phyloP scores from a whole-genome alignment of 2,329 filamentous ascomycete species.

The Apiospora arundinis region DNA sequence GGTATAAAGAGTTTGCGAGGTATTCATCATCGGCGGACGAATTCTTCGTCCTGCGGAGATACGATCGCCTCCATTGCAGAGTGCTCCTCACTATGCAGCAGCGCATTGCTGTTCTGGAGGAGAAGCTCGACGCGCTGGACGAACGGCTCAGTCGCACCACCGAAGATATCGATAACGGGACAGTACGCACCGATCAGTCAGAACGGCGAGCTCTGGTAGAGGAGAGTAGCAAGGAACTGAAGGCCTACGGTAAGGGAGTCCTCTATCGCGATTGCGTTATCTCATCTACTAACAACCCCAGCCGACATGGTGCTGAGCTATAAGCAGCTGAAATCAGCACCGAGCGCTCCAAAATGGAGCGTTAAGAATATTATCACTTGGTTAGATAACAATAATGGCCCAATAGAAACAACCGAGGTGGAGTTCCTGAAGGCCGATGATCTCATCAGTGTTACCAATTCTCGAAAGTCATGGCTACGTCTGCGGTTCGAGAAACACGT shows the following conservation, averaged over 20 bases:
- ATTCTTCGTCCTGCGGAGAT: slow-evolving; percentile 16
- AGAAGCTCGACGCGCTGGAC: neutral
- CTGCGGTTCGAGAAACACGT: neutral
- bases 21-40: slow-evolving; percentile 7
- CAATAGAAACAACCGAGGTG: neutral
- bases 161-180: slow-evolving; percentile 7
- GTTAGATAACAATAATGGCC: neutral
- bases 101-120: slow-evolving; percentile 11
- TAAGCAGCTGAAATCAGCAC: neutral
- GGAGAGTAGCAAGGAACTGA: neutral
- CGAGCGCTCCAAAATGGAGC: neutral
- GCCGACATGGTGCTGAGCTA: neutral
- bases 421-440: neutral
- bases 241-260: neutral
- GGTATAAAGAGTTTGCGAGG: slow-evolving; percentile 7
- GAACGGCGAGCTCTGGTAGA: neutral
- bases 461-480: neutral
- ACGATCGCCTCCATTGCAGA: slow-evolving; percentile 4
- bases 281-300: neutral
- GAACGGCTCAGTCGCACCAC: neutral
- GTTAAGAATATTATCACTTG: slow-evolving; percentile 18
- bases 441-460: neutral
- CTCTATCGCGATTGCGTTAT: too few relatives aligned
- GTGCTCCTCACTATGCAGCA: neutral
- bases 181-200: neutral